phyloP scores from a whole-genome alignment of 2,329 filamentous ascomycete species.

The Chaetomiaceae sp. region DNA sequence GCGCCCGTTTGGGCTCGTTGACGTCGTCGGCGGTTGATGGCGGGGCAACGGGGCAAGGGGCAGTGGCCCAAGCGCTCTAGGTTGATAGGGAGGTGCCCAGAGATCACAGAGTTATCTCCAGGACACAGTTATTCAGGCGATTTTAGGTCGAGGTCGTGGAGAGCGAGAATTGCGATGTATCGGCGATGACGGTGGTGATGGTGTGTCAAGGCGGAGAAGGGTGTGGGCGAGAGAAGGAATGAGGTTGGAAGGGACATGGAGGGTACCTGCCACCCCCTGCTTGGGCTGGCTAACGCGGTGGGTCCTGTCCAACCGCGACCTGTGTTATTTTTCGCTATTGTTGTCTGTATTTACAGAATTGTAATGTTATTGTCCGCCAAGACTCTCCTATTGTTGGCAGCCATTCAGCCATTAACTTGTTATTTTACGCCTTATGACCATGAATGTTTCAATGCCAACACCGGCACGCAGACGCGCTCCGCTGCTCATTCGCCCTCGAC shows the following conservation, averaged over 20 bases:
- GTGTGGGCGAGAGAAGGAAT: slow-evolving; percentile 11
- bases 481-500: slow-evolving; percentile 7
- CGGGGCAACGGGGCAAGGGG: slow-evolving; percentile 22
- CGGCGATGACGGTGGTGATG: slow-evolving; percentile 8
- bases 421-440: background rate
- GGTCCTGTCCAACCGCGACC: slow-evolving; percentile 2
- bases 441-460: background rate
- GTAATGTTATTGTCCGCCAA: background rate
- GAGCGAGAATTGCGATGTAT: background rate
- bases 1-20: slow-evolving; percentile 7
- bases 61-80: background rate
- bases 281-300: background rate
- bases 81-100: background rate
- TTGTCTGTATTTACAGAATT: background rate
- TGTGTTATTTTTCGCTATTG: background rate
- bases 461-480: slow-evolving; percentile 8
- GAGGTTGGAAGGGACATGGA: slow-evolving; percentile 14
- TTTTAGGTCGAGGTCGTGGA: background rate
- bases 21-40: slow-evolving; percentile 5
- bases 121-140: background rate
- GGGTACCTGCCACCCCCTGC: slow-evolving; percentile 9
- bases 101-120: slow-evolving; percentile 10
- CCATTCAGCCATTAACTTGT: background rate
- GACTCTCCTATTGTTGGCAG: background rate
- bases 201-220: slow-evolving; percentile 8